Evolutionary conservation across 768 basidiomycete genomes (phyloP), one percentile per base, ranked within the genome.

Genomic region (Phallus indusiatus): DNA sequence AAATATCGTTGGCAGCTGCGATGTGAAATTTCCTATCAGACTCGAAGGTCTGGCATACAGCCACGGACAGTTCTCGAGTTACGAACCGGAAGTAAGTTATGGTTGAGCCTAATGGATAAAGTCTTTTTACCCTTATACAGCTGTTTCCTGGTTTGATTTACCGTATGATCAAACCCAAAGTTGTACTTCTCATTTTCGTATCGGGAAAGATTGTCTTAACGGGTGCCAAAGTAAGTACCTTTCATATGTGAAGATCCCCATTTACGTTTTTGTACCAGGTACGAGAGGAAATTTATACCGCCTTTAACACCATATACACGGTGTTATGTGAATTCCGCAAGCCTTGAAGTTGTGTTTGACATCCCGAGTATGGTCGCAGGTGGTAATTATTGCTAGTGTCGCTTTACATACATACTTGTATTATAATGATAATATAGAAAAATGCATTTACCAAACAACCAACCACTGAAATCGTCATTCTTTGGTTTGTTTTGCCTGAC

Each of bases 111-210:
- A 60, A 22, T 54, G 5, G 56, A 53, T 60, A 2, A n/a, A 10
- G 5, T 22, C 37, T 53, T 60, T 67, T 55, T 37, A 21, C 14
- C 33, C n/a, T 59, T 33, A 20, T 22, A 17, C 59, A 98, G 95
- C 76, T 98, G 58, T 98, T 99, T 86, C 95, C 96, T 56, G 95
- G 96, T 68, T 81, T 99, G 49, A 98, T 99, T 71, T 98, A 99
- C 69, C 90, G 95, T 66, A 98, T 98, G 96, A 89, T 97, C 75
- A 96, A 97, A 73, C 96, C 96, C 7, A 99, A 99, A 75, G 96
- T 99, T 63, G 96, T 99, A 46, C 76, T 99, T 47, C 80, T 99
- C 54, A 98, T 99, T 67, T 99, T 99, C 75, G 96, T 98, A 12
- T 97, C 94, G 22, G 96, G 96, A 34, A 99, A 98, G 79, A 98